These are phyloP conservation scores for Aquilaria malaccensis DNA, from an alignment of 345 rosid species.

Conservation along the genomic window DNA sequence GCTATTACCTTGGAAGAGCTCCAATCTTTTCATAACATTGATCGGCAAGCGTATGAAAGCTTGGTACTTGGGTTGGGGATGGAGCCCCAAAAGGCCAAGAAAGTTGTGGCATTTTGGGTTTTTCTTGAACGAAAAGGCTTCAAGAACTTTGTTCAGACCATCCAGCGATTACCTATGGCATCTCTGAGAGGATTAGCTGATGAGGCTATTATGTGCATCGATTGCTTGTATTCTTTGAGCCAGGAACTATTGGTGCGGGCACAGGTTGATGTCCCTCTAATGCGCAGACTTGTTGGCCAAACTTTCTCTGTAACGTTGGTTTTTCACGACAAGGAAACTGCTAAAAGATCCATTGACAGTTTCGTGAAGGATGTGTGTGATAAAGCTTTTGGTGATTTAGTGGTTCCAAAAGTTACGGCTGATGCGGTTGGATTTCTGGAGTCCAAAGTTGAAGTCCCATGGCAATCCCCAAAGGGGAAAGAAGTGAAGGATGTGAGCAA, in stretches of 20 bases:
- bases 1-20: conserved; percentile 4
- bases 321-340: neutral
- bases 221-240: neutral
- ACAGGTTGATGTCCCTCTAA: neutral
- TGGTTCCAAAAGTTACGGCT: neutral
- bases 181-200: neutral
- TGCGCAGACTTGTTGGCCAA: conserved; percentile 8
- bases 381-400: conserved; percentile 1
- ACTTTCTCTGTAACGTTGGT: conserved; percentile 2
- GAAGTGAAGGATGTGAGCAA: neutral
- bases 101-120: conserved; percentile 27
- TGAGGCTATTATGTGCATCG: conserved; percentile 15
- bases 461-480: neutral
- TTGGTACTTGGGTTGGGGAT: conserved; percentile 1
- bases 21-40: conserved; percentile 19
- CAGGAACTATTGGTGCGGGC: neutral
- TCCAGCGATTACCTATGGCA: neutral
- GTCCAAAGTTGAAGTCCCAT: neutral
- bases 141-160: conserved; percentile 9
- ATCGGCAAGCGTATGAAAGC: conserved; percentile 16
- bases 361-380: conserved; percentile 10
- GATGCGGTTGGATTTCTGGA: neutral
- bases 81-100: conserved; percentile 2
- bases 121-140: conserved; percentile 23
- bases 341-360: neutral